These are phyloP conservation scores for Kwoniella botswanensis DNA, from an alignment of 768 basidiomycete species.

Conservation along the genomic window DNA sequence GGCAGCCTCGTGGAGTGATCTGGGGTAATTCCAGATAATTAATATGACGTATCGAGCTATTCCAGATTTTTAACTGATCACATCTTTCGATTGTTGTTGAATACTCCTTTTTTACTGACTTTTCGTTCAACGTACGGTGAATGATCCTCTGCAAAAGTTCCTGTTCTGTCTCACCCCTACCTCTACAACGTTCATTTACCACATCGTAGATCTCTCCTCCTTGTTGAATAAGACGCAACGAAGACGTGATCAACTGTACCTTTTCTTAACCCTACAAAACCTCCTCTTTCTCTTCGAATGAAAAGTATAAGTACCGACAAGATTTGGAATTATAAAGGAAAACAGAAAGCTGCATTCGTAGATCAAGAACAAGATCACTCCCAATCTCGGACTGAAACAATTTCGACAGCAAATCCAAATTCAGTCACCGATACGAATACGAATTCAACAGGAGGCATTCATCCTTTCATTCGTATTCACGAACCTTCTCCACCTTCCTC, in stretches of 20 bases:
- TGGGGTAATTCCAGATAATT: conserved; percentile 12
- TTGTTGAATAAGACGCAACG: background rate
- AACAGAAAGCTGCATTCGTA: conserved; percentile 8
- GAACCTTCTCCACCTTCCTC: conserved; percentile 5
- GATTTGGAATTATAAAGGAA: conserved; percentile 17
- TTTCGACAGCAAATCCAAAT: background rate
- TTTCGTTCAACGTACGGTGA: background rate
- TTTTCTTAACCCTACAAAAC: background rate
- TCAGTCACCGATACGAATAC: background rate
- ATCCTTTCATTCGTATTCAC: conserved; percentile 24
- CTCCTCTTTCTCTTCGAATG: conserved; percentile 3
- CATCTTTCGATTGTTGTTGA: background rate
- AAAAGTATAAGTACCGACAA: conserved; percentile 6
- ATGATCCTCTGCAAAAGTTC: background rate
- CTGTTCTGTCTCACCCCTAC: background rate
- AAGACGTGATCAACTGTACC: conserved; percentile 22
- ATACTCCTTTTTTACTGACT: background rate
- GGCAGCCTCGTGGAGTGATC: background rate
- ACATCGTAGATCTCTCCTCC: conserved; percentile 7
- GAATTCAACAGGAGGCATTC: background rate
- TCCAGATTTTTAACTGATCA: conserved; percentile 15
- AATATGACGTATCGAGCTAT: conserved; percentile 6
- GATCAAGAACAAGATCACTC: background rate
- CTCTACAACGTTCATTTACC: background rate
- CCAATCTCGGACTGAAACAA: background rate